These are phyloP conservation scores for Pseudogymnoascus sp. DNA, from an alignment of 2,329 filamentous ascomycete species.

Conservation along the genomic window DNA sequence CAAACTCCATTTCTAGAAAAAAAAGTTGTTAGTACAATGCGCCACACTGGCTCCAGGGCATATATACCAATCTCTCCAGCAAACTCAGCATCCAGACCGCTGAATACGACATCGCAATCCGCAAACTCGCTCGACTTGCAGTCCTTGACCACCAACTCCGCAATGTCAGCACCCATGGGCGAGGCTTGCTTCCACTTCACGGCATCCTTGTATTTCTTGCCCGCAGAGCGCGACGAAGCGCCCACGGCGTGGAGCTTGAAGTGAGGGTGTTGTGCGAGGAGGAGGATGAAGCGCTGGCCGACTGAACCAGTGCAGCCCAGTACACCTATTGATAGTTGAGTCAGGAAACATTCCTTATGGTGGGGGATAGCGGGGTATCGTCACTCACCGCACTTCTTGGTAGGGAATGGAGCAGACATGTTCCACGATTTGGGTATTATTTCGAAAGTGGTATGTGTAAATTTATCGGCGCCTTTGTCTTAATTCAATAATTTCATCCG, in stretches of 20 bases:
- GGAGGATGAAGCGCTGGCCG: constrained; percentile 88
- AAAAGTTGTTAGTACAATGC: constrained; percentile 11
- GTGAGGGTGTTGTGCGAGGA: constrained; percentile 79
- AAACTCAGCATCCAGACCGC: constrained; percentile 83
- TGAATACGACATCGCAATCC: constrained; percentile 91
- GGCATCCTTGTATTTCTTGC: constrained; percentile 91
- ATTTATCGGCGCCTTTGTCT: background rate
- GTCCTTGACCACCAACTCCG: constrained; percentile 74
- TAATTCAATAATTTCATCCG: constrained; percentile 1
- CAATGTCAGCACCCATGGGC: constrained; percentile 68
- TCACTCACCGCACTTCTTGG: constrained; percentile 44
- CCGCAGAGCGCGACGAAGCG: constrained; percentile 79
- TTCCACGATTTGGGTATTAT: background rate
- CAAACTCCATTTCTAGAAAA: constrained; percentile 72
- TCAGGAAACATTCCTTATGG: background rate
- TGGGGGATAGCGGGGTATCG: background rate
- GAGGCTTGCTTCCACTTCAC: constrained; percentile 89
- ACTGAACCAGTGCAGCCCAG: constrained; percentile 91
- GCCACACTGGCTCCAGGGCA: background rate
- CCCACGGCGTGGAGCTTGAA: constrained; percentile 83
- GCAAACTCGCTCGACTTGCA: constrained; percentile 75
- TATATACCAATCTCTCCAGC: constrained; percentile 81
- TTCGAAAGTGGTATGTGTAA: background rate
- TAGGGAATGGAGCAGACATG: constrained; percentile 36
- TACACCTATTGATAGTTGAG: constrained; percentile 44